Percentiles rank a stretch among this genome's conserved stretches.
These are phyloP conservation scores for Blastobotrys indianensis DNA, from an alignment of 1,139 yeast species.

Conservation along the genomic window DNA sequence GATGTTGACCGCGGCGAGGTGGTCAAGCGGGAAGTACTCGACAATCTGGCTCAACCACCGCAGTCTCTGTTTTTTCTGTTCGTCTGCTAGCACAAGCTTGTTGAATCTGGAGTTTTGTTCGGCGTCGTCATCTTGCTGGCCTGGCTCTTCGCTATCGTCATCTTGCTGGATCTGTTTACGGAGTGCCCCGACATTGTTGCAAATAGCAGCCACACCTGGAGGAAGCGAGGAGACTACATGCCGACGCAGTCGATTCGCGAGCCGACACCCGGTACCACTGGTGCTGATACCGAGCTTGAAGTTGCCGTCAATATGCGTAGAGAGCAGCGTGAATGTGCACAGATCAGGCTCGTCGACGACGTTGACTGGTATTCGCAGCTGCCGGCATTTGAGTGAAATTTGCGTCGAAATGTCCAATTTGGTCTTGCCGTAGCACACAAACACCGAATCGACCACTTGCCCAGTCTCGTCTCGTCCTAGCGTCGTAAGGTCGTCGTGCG, in stretches of 20 bases:
- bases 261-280: conserved; percentile 81
- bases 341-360: conserved; percentile 66
- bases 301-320: conserved; percentile 65
- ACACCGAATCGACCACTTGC: conserved; percentile 65
- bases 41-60: conserved; percentile 88
- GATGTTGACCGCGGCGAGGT: conserved; percentile 52
- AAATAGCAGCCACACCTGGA: conserved; percentile 58
- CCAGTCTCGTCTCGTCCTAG: conserved; percentile 63
- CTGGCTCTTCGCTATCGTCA: conserved; percentile 33
- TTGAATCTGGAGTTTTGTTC: conserved; percentile 55
- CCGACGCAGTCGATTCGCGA: conserved; percentile 74
- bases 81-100: conserved; percentile 47
- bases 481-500: conserved; percentile 41
- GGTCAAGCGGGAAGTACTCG: conserved; percentile 77
- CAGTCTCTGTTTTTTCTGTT: conserved; percentile 56
- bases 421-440: conserved; percentile 45
- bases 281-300: conserved; percentile 84
- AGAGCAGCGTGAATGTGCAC: conserved; percentile 71
- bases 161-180: conserved; percentile 48
- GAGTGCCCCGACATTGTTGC: conserved; percentile 62
- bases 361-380: conserved; percentile 72
- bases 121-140: conserved; percentile 67
- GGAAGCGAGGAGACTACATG: conserved; percentile 68
- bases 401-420: conserved; percentile 32
- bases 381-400: conserved; percentile 47